A percentile compares a stretch with the other conserved stretches of the same genome.
These are phyloP conservation scores for Penicillium robsamsonii DNA, from an alignment of 495 filamentous ascomycete species.

Conservation along the genomic window DNA sequence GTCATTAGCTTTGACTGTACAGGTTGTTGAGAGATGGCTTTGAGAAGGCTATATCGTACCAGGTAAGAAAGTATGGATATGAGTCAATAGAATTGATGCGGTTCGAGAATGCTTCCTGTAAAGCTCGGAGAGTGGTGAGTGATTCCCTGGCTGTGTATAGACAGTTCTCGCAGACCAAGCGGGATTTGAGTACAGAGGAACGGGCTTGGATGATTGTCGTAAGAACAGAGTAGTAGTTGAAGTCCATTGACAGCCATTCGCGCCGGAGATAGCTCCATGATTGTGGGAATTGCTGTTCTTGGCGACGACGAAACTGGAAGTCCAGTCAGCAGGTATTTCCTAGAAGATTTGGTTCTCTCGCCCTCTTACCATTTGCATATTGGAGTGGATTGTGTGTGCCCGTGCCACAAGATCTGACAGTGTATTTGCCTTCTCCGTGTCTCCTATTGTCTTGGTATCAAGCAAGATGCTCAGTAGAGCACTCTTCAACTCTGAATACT, in stretches of 20 bases:
- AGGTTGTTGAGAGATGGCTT: not conserved
- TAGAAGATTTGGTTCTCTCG: not conserved
- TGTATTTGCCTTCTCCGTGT: conserved; percentile 22
- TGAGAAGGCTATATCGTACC: conserved; percentile 16
- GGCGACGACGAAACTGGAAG: conserved; percentile 18
- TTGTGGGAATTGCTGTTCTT: conserved; percentile 19
- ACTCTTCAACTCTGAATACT: conserved; percentile 26
- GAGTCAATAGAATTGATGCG: conserved; percentile 20
- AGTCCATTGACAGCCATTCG: conserved; percentile 33
- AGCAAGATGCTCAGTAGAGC: conserved; percentile 20
- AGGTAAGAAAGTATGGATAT: conserved; percentile 34
- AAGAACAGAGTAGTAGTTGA: conserved; percentile 30
- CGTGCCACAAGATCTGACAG: conserved; percentile 24
- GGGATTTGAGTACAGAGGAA: conserved; percentile 25
- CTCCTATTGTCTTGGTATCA: conserved; percentile 19
- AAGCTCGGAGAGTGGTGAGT: conserved; percentile 21
- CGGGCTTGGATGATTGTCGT: conserved; percentile 28
- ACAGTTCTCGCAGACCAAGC: conserved; percentile 29
- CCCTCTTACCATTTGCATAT: conserved; percentile 21
- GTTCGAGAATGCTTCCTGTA: conserved; percentile 25
- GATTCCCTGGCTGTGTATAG: conserved; percentile 29
- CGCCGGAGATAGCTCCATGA: conserved; percentile 21
- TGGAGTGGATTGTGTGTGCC: conserved; percentile 21
- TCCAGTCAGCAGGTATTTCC: not conserved
- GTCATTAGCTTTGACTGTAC: not conserved